Evolutionary conservation across 2,329 filamentous ascomycete genomes (phyloP), one percentile per base, ranked within the genome.

Genomic region (Fragosphaeria purpurea): DNA sequence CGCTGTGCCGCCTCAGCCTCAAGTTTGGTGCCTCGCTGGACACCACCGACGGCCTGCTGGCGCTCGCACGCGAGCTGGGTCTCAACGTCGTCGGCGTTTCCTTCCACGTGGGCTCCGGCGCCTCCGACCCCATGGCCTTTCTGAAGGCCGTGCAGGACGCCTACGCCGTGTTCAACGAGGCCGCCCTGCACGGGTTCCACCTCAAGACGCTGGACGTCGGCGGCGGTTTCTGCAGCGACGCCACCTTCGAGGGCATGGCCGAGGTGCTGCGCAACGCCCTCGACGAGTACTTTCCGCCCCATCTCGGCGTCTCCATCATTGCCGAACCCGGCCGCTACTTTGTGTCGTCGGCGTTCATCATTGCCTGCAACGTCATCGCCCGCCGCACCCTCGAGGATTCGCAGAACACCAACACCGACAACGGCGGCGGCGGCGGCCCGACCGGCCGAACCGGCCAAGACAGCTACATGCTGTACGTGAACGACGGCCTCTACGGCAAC

Each of bases 321-420:
- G 91, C 89, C 32, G 93, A 98, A 71, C 93, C 93, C 2, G 93
- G 93, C 46, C 88, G 93, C 47, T 98, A 93, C 78, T 98, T 96
- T 64, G 93, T 95, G 46, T 85, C 89, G 50, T 82, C 82, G 3
- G 93, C 93, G 22, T 98, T 96, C 70, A 96, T 90, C 42, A 80
- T 98, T 59, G 93, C 93, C 43, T 93, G 88, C 72, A 91, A 95
- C 69, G 81, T 98, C 65, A 98, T 97, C 65, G 91, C 93, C 34
- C 88, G 93, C 54, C 91, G 93, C 62, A 89, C 88, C 41, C 84
- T 97, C 52, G 77, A 84, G 56, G 82, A 91, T 62, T 80, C 86
- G 4, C 79, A 76, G 56, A 82, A 80, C 55, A 84, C 82, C 56
- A 22, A 37, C 31, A n/a, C 30, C 43, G 47, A 33, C 42, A 50